These are phyloP conservation scores for Trapa incisa DNA, from an alignment of 345 rosid species.

Conservation along the genomic window DNA sequence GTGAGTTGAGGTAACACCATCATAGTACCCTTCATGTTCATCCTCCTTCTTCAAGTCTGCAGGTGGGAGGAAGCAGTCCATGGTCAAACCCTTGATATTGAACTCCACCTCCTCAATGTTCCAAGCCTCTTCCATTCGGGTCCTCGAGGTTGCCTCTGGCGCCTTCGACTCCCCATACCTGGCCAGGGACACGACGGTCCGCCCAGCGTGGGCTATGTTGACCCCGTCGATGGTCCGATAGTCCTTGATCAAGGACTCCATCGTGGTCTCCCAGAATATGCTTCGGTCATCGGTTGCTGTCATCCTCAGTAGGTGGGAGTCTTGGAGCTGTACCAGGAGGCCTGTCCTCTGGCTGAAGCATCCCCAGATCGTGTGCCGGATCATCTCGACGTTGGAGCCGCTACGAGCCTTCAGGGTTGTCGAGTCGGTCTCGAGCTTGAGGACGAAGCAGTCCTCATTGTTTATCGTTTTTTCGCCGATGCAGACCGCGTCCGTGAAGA, in stretches of 20 bases:
- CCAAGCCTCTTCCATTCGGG: slow-evolving; percentile 91
- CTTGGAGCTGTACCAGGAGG: slow-evolving; percentile 58
- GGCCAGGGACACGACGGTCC: slow-evolving; percentile 51
- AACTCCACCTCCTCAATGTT: slow-evolving; percentile 83
- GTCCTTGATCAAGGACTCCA: slow-evolving; percentile 70
- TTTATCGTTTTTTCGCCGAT: slow-evolving; percentile 59
- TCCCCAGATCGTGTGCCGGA: slow-evolving; percentile 79
- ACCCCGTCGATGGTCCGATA: slow-evolving; percentile 69
- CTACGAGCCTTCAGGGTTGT: slow-evolving; percentile 50
- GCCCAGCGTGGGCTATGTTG: slow-evolving; percentile 66
- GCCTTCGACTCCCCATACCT: slow-evolving; percentile 55
- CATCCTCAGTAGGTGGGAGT: slow-evolving; percentile 67
- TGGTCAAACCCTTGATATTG: slow-evolving; percentile 72
- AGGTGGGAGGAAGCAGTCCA: slow-evolving; percentile 89
- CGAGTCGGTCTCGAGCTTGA: slow-evolving; percentile 58
- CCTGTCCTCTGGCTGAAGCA: slow-evolving; percentile 91
- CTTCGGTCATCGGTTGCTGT: slow-evolving; percentile 40
- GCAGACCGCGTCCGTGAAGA: slow-evolving; percentile 58
- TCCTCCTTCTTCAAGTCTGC: slow-evolving; percentile 68
- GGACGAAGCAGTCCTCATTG: slow-evolving; percentile 65
- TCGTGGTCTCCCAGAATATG: slow-evolving; percentile 84
- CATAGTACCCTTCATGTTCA: slow-evolving; percentile 33
- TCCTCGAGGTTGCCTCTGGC: slow-evolving; percentile 40
- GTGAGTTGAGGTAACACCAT: slow-evolving; percentile 10
- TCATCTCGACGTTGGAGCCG: slow-evolving; percentile 55